A percentile compares a stretch with the other conserved stretches of the same genome.
Evolutionary conservation across 306 rosid species (phyloP).

Genomic region (Lithocarpus polystachyus): DNA sequence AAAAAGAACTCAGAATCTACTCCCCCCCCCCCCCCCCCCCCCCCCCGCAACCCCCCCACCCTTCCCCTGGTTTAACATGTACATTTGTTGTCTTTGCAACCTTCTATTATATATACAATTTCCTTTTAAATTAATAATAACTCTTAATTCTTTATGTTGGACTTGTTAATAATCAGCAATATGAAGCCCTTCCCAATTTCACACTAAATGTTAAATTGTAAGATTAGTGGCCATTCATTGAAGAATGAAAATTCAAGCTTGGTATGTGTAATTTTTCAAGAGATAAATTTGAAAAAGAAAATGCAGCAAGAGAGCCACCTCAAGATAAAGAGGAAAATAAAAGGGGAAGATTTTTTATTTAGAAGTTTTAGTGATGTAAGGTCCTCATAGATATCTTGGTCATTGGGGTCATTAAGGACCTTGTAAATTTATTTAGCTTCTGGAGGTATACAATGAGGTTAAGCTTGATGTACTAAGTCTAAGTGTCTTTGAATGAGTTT

Average conservation of each 20-base stretch:
- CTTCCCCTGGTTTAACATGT: background rate
- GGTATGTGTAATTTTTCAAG: background rate
- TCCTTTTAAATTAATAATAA: background rate
- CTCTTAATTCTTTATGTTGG: background rate
- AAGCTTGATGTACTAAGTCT: background rate
- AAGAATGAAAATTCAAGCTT: background rate
- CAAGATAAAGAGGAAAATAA: background rate
- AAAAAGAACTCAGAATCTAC: background rate
- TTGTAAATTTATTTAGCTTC: background rate
- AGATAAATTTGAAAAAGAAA: background rate
- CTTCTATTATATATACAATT: background rate
- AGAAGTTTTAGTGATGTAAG: background rate
- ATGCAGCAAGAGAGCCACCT: background rate
- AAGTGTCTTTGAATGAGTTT: background rate
- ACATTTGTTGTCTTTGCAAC: background rate
- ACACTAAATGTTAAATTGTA: background rate
- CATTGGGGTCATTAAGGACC: background rate
- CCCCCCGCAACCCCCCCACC: no score
- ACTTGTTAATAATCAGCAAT: background rate
- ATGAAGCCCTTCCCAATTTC: background rate
- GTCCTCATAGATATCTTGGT: background rate
- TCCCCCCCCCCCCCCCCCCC: no score
- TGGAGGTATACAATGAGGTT: background rate
- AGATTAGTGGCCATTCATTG: background rate
- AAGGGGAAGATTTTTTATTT: background rate